Evolutionary conservation across 306 rosid genomes (phyloP), one percentile per base, ranked within the genome.

Genomic region (Pterocarpus macrocarpus): DNA sequence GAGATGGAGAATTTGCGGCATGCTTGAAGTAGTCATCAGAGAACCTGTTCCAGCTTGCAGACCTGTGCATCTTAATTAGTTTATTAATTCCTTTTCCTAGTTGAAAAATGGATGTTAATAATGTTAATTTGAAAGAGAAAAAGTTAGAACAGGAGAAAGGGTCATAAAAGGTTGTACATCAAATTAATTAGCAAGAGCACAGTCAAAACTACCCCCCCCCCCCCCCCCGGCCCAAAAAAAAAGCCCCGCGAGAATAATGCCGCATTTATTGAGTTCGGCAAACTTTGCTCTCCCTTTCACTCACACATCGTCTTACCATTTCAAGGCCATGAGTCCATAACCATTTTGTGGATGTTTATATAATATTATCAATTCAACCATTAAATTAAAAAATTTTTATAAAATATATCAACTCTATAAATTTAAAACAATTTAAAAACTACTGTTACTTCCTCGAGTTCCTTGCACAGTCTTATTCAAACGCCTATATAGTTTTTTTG

Each of bases 31-130:
- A 88, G 2, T 90, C 94, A 49, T 91, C 92, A 8, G 97, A 85
- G 50, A 83, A 89, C 57, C 92, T 83, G 78, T 71, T 92, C 97
- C 94, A 92, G 74, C 98, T 91, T 36, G 90, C 88, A 15, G 97
- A 92, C 45, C 97, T 85, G 39, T 92, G 82, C 97, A 94, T 92
- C 47, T 55, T 78, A 30, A 0, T 36, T 11, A 2, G 0, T 7
- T 66, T 14, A 0, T 81, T 7, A 0, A 3, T 53, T 52, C 8
- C 5, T 50, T 47, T 50, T 10, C 4, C 16, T 52, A 3, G 2
- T 52, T 52, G 8, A 22, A 22, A 22, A 22, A 22, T 22, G 28
- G 28, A 22, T 22, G 28, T 22, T 22, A 22, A 22, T 22, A 22
- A 22, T 22, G 28, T 22, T 22, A 22, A 0, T 22, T 22, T 22